A percentile compares a stretch with the other conserved stretches of the same genome.
These are phyloP conservation scores for Fusarium ramigenum DNA, from an alignment of 2,329 filamentous ascomycete species.

Conservation along the genomic window DNA sequence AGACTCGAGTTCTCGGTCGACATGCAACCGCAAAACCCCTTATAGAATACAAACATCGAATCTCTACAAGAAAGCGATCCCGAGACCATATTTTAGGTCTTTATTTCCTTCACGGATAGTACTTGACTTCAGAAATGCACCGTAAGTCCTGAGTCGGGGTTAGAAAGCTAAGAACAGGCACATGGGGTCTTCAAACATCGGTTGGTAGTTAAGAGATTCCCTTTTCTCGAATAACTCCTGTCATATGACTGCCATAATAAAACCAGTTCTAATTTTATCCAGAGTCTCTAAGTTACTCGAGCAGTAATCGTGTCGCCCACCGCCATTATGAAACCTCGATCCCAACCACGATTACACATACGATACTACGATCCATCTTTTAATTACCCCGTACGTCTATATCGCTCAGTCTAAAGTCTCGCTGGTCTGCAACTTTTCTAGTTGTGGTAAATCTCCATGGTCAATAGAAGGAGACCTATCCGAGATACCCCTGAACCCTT, in stretches of 20 bases:
- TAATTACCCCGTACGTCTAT: neutral
- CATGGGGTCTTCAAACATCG: neutral
- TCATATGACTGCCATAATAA: too few species aligned
- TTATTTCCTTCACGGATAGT: neutral
- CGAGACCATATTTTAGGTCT: neutral
- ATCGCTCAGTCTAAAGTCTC: neutral
- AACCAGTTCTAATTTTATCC: too few species aligned
- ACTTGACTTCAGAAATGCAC: neutral
- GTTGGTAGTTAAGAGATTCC: too few species aligned
- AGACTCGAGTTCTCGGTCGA: neutral
- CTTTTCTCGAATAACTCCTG: neutral
- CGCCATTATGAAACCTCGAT: neutral
- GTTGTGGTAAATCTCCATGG: neutral
- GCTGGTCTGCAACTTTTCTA: too few species aligned
- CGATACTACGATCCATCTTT: neutral
- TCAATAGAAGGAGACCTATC: neutral
- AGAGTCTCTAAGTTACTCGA: neutral
- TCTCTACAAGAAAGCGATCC: rapidly evolving
- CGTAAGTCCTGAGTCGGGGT: neutral
- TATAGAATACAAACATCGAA: neutral
- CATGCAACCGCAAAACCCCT: neutral
- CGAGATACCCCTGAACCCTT: neutral
- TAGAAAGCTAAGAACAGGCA: neutral
- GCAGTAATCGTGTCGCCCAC: neutral
- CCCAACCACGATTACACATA: neutral